Evolutionary conservation across 2,329 filamentous ascomycete species (phyloP).

Genomic region (Colletotrichum melonis): DNA sequence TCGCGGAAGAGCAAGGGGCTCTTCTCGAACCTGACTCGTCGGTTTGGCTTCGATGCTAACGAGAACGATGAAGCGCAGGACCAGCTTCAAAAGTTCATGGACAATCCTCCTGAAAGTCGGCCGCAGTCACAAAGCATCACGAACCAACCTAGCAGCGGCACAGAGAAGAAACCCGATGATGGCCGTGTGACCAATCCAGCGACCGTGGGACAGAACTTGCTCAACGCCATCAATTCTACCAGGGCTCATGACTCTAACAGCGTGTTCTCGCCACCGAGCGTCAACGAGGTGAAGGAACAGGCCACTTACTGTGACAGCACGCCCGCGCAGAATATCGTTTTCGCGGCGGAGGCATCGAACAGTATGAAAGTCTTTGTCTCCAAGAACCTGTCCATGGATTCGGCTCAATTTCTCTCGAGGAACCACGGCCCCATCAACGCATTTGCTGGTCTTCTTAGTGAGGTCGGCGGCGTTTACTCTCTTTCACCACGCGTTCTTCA

Average conservation of each 20-base stretch:
- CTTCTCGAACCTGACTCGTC: slow-evolving; percentile 75
- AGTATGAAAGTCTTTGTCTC: slow-evolving; percentile 81
- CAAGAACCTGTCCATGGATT: slow-evolving; percentile 60
- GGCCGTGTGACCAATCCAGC: slow-evolving; percentile 70
- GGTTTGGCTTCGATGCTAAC: slow-evolving; percentile 73
- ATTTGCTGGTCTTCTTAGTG: slow-evolving; percentile 77
- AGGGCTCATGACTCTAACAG: slow-evolving; percentile 79
- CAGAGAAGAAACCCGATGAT: slow-evolving; percentile 51
- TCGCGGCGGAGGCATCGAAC: slow-evolving; percentile 75
- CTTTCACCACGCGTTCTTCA: slow-evolving; percentile 78
- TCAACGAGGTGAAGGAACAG: slow-evolving; percentile 82
- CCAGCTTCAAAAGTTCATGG: slow-evolving; percentile 59
- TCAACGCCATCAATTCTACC: slow-evolving; percentile 82
- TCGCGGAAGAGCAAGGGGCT: slow-evolving; percentile 64
- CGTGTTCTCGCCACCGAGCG: slow-evolving; percentile 79
- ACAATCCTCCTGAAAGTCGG: slow-evolving; percentile 40
- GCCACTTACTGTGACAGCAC: slow-evolving; percentile 87
- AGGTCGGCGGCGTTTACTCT: slow-evolving; percentile 78
- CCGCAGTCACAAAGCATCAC: slow-evolving; percentile 19
- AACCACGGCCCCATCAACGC: slow-evolving; percentile 73
- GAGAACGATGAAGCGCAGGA: slow-evolving; percentile 54
- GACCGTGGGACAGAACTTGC: slow-evolving; percentile 75
- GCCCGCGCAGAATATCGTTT: slow-evolving; percentile 78
- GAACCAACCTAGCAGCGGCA: slow-evolving; percentile 17
- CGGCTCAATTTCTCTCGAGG: slow-evolving; percentile 67